A percentile compares a stretch with the other conserved stretches of the same genome.
Evolutionary conservation across 2,329 filamentous ascomycete genomes (phyloP).

Genomic region (Metarhizium robertsii): DNA sequence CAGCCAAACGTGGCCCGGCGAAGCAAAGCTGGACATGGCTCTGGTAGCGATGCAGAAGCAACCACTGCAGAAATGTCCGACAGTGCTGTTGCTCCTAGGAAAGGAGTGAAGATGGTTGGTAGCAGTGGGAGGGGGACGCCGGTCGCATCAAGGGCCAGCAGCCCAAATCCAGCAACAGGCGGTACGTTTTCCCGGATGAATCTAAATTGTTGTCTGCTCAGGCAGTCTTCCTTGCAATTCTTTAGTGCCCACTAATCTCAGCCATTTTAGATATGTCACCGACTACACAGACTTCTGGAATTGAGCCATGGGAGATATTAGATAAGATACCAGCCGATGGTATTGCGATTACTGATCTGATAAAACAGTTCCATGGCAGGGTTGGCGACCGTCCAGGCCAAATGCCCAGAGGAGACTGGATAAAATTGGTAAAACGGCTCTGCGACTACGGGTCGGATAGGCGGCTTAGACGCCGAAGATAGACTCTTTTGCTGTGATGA

Average conservation of each 20-base stretch:
- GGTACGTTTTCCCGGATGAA: slow-evolving; percentile 21
- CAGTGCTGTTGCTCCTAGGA: slow-evolving; percentile 34
- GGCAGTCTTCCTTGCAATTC: background rate
- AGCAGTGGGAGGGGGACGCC: slow-evolving; percentile 42
- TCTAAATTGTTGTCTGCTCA: background rate
- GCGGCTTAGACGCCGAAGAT: slow-evolving; percentile 34
- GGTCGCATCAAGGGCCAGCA: slow-evolving; percentile 50
- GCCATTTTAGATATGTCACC: slow-evolving; percentile 20
- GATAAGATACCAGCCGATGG: slow-evolving; percentile 44
- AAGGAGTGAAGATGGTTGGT: slow-evolving; percentile 46
- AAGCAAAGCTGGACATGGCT: slow-evolving; percentile 40
- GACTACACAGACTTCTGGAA: slow-evolving; percentile 22
- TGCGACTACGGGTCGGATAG: slow-evolving; percentile 47
- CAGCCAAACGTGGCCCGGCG: slow-evolving; percentile 28
- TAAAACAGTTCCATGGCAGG: slow-evolving; percentile 44
- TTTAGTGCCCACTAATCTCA: background rate
- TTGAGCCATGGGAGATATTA: slow-evolving; percentile 44
- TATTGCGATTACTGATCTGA: slow-evolving; percentile 43
- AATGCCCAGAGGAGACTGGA: slow-evolving; percentile 46
- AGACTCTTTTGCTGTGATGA: background rate
- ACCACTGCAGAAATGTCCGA: slow-evolving; percentile 61
- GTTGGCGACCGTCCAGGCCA: slow-evolving; percentile 41
- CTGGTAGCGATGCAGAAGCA: slow-evolving; percentile 63
- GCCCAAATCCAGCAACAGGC: slow-evolving; percentile 38
- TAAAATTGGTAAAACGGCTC: slow-evolving; percentile 47